phyloP scores from a whole-genome alignment of 805 yeast genomes.

The Candida coleopterorum region DNA sequence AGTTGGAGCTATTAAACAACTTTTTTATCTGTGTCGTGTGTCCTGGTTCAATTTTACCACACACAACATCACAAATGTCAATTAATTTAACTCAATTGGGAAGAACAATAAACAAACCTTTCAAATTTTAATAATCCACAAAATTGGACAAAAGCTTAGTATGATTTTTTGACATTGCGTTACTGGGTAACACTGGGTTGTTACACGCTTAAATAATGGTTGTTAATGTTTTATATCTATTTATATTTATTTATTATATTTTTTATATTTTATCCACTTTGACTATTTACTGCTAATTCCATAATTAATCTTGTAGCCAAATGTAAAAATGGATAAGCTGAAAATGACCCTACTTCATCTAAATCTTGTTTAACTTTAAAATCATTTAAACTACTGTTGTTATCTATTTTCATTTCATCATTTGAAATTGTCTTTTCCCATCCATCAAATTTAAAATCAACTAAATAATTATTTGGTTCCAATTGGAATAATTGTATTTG shows the following conservation, averaged over 20 bases:
- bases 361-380: constrained; percentile 31
- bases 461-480: constrained; percentile 92
- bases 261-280: constrained; percentile 25
- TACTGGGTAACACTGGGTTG: no score
- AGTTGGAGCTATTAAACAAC: no score
- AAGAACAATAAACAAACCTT: constrained; percentile 3
- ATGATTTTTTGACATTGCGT: no score
- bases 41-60: no score
- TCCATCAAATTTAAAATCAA: constrained; percentile 96
- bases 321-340: constrained; percentile 93
- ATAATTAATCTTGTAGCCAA: constrained; percentile 87
- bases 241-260: neutral
- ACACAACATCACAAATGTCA: neutral
- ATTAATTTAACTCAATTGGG: constrained; percentile 5
- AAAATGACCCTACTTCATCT: constrained; percentile 83
- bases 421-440: constrained; percentile 56
- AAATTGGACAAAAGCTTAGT: no score
- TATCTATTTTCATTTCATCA: neutral
- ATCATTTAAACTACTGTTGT: constrained; percentile 8
- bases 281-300: constrained; percentile 96
- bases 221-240: neutral
- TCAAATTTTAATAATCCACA: neutral
- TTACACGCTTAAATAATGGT: no score
- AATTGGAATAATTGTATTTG: constrained; percentile 92
- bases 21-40: no score